Conservation (phyloP, 2,329 filamentous ascomycete species). For the Scedosporium apiospermum region DNA sequence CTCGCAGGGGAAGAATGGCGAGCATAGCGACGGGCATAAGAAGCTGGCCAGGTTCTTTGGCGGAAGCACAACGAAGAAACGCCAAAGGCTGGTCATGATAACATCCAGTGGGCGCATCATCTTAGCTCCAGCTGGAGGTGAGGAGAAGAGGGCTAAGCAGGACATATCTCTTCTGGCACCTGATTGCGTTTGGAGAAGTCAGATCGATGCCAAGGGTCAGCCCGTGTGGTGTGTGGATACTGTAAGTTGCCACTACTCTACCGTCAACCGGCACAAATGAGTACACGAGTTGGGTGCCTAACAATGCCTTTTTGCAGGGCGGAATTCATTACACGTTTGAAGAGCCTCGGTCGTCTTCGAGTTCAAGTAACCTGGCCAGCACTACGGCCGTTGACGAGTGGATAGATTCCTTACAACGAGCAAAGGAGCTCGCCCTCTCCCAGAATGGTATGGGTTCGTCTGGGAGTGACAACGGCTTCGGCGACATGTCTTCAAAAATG, state of each 20-base stretch:
- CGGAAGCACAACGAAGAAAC: conserved; percentile 82
- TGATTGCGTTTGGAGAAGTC: conserved; percentile 70
- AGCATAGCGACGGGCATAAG: conserved; percentile 57
- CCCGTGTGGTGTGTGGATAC: conserved; percentile 87
- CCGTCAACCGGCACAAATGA: neutral
- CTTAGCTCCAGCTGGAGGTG: conserved; percentile 81
- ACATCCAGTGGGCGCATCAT: conserved; percentile 87
- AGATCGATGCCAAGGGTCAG: conserved; percentile 78
- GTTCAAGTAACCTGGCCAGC: conserved; percentile 40
- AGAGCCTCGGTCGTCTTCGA: conserved; percentile 64
- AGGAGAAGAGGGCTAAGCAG: conserved; percentile 90
- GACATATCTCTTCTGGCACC: conserved; percentile 76
- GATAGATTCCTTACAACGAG: conserved; percentile 80
- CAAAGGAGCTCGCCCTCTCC: conserved; percentile 72
- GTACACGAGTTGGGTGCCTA: neutral
- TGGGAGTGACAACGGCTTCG: conserved; percentile 56
- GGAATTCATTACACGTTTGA: conserved; percentile 92
- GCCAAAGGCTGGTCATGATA: conserved; percentile 87
- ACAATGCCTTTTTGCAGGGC: conserved; percentile 41
- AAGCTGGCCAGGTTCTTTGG: conserved; percentile 93
- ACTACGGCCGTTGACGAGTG: conserved; percentile 76
- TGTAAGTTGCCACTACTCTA: conserved; percentile 49
- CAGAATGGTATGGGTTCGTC: conserved; percentile 61
- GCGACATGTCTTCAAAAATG: conserved; percentile 59
- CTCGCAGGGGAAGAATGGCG: conserved; percentile 59